phyloP scores from a whole-genome alignment of 495 filamentous ascomycete species.

The Mytilinidion resinicola region DNA sequence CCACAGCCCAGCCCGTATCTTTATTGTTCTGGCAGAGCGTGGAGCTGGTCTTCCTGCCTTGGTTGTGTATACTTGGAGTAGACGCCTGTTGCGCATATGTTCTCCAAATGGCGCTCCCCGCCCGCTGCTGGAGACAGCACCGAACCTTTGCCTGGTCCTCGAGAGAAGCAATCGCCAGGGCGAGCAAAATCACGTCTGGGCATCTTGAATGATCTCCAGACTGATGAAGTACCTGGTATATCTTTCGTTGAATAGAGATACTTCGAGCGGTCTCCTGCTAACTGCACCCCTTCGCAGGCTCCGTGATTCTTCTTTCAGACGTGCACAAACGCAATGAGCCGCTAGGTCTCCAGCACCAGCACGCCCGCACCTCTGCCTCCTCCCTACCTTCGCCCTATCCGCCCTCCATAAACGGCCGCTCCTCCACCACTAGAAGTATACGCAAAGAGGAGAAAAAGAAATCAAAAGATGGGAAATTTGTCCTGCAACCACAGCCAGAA shows the following conservation, averaged over 20 bases:
- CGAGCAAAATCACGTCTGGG: conserved; percentile 63
- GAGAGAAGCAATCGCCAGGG: neutral
- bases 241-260: conserved; percentile 2
- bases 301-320: conserved; percentile 67
- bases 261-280: neutral
- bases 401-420: conserved; percentile 28
- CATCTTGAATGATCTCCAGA: conserved; percentile 73
- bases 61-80: no score
- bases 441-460: conserved; percentile 54
- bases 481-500: conserved; percentile 88
- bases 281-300: conserved; percentile 47
- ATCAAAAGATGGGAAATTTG: conserved; percentile 75
- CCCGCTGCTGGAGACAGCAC: no score
- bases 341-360: conserved; percentile 67
- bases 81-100: no score
- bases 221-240: conserved; percentile 86
- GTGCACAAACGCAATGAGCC: conserved; percentile 68
- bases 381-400: conserved; percentile 59
- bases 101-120: no score
- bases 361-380: conserved; percentile 68
- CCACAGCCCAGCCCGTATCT: no score
- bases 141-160: no score
- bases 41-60: no score
- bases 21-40: no score
- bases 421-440: conserved; percentile 24